Percentiles rank a stretch among this genome's conserved stretches.
Evolutionary conservation across 352 stramenopile species (phyloP).

Genomic region (Pseudoperonospora humuli): DNA sequence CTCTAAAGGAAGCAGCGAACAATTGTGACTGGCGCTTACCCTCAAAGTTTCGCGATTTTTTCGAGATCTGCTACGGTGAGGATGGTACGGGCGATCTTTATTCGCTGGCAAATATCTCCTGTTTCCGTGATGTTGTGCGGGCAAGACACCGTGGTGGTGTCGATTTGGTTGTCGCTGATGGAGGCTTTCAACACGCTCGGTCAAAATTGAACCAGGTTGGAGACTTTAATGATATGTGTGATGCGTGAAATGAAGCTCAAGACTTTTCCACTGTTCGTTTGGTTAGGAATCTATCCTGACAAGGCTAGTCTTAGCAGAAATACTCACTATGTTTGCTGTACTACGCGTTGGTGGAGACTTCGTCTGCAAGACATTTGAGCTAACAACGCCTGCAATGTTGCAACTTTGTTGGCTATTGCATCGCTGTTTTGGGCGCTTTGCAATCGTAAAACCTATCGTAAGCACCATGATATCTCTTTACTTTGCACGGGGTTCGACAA

Average conservation of each 20-base stretch:
- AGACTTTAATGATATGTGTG: neutral
- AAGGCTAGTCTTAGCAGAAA: constrained; percentile 48
- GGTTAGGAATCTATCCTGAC: constrained; percentile 61
- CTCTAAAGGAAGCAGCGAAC: constrained; percentile 33
- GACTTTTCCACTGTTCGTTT: neutral
- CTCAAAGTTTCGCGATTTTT: constrained; percentile 2
- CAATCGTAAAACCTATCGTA: constrained; percentile 60
- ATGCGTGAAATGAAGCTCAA: neutral
- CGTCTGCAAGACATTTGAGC: constrained; percentile 77
- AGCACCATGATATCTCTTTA: neutral
- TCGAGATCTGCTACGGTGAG: constrained; percentile 51
- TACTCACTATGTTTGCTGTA: constrained; percentile 48
- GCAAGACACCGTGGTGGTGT: constrained; percentile 28
- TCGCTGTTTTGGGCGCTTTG: constrained; percentile 47
- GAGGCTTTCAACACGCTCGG: constrained; percentile 61
- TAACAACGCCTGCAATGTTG: constrained; percentile 49
- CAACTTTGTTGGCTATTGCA: constrained; percentile 60
- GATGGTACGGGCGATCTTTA: constrained; percentile 75
- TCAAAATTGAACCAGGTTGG: constrained; percentile 51
- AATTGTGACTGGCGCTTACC: constrained; percentile 46
- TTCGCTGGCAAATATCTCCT: constrained; percentile 40
- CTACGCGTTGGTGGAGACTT: constrained; percentile 46
- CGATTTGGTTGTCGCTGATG: constrained; percentile 58
- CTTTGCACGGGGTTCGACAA: neutral
- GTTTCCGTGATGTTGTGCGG: constrained; percentile 39